Base-by-base conservation (phyloP, 1,284 basidiomycete genomes). In the Mrakiaceae sp. region DNA sequence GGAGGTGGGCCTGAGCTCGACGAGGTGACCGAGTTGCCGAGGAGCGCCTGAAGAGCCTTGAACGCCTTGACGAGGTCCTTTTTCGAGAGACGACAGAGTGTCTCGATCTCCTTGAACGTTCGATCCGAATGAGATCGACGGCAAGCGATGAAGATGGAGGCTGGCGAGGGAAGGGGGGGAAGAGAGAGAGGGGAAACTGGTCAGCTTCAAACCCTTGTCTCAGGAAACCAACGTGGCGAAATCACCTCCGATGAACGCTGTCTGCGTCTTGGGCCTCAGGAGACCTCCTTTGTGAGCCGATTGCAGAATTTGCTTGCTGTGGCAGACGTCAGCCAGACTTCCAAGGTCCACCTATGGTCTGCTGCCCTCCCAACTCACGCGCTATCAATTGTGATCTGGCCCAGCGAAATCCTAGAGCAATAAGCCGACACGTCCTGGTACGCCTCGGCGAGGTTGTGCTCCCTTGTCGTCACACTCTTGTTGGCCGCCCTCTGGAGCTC, bases 71-170 rank as follows among this genome's bases (percentile, higher is more conserved):
- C 95, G 56, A 98, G 84, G 54, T 88, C 84, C 80, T 97, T 96
- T 81, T 98, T 98, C 72, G 87, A 86, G 66, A 98, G 93, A 70
- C 89, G 86, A 5, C 92, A 93, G 66, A 96, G 80, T 71, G 90
- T 88, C 77, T 91, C 92, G 58, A 98, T 93, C 78, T 99, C 96
- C 71, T 88, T 85, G 80, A 98, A 98, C 64, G 93, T 95, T 68
- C 96, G 83, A 0, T 90, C 90, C 9, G 96, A 93, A 70, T 91
- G 87, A 12, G 88, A 90, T 75, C 94, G 90, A 66, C 95, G 84
- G 76, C 94, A 97, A 0, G 95, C 96, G 70, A 97, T 94, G 74
- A 98, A 97, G 75, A 99, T 96, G 77, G 93, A 97, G 1, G 95
- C 94, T 9, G 94, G 27, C 27, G 27, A 27, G 95, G 70, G 97